Evolutionary conservation across 2,329 filamentous ascomycete genomes (phyloP).

Genomic region (Apiospora pterosperma): DNA sequence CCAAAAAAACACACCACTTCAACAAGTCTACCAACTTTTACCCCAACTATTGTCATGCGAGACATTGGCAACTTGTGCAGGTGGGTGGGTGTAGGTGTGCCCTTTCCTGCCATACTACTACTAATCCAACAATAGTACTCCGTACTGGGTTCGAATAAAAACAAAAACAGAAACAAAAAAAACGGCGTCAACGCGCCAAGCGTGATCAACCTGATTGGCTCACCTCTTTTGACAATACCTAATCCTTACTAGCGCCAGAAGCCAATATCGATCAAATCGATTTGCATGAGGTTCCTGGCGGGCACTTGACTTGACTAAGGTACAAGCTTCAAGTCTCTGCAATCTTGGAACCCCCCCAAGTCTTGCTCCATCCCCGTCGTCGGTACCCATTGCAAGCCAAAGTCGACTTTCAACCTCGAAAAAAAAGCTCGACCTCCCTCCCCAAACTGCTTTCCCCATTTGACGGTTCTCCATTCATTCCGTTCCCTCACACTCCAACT

Average conservation of each 20-base stretch:
- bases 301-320: neutral
- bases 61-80: conserved; percentile 10
- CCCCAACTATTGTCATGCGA: conserved; percentile 28
- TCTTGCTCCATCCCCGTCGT: conserved; percentile 4
- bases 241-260: neutral
- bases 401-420: conserved; percentile 1
- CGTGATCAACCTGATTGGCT: neutral
- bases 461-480: conserved; percentile 2
- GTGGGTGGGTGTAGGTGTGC: too few species aligned
- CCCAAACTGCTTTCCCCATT: conserved; percentile 2
- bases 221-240: neutral
- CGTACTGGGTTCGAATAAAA: neutral
- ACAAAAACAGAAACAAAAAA: neutral
- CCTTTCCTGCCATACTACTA: neutral
- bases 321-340: conserved; percentile 6
- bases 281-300: conserved; percentile 7
- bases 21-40: conserved; percentile 26
- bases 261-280: neutral
- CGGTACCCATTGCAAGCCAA: conserved; percentile 2
- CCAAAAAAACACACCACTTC: conserved; percentile 14
- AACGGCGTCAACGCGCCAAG: neutral
- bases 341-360: conserved; percentile 5
- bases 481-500: neutral
- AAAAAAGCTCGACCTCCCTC: conserved; percentile 7
- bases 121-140: too few species aligned